Evolutionary conservation across 202 grass and related monocot genomes (phyloP), one percentile per base, ranked within the genome.

Genomic region (Carex arenaria): DNA sequence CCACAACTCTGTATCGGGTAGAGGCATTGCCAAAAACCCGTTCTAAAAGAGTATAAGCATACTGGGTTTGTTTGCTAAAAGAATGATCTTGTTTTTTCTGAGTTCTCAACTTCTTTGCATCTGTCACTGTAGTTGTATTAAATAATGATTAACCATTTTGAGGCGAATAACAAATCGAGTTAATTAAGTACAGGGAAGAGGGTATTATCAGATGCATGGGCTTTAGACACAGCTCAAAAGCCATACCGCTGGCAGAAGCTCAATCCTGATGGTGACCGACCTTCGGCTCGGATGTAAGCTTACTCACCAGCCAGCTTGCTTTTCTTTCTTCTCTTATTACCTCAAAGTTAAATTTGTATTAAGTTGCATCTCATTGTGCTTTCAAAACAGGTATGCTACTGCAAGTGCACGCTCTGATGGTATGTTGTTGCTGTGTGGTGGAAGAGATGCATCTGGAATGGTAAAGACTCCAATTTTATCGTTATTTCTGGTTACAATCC

Each of bases 211-310:
- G 96, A 99, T 99, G 85, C 91, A 81, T 99, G 96, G 93, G 93
- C 84, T 76, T 92, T 99, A 85, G 93, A 99, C 84, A 99, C 96
- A 14, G 93, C 96, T 63, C 93, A 99, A 56, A 99, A 99, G 76
- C 96, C 96, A 57, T 99, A 99, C 55, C 92, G 91, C 79, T 99
- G 96, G 96, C 96, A 99, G 88, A 99, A 92, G 89, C 89, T 99
- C 81, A 99, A 85, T 70, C 93, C 96, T 88, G 93, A 99, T 60
- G 96, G 96, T 0, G 93, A 99, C 87, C 94, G 85, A 88, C 96
- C 96, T 85, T 93, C 91, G 20, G 91, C 89, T n/a, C 93, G 96
- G 85, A 99, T 99, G 96, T 99, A 85, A 92, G 89, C 84, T 55
- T 66, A 70, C 38, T 19, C 36, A 54, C 73, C 52, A 36, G 26